phyloP scores from a whole-genome alignment of 371 early-diverging fungal species.

The Saksenaea oblongispora region DNA sequence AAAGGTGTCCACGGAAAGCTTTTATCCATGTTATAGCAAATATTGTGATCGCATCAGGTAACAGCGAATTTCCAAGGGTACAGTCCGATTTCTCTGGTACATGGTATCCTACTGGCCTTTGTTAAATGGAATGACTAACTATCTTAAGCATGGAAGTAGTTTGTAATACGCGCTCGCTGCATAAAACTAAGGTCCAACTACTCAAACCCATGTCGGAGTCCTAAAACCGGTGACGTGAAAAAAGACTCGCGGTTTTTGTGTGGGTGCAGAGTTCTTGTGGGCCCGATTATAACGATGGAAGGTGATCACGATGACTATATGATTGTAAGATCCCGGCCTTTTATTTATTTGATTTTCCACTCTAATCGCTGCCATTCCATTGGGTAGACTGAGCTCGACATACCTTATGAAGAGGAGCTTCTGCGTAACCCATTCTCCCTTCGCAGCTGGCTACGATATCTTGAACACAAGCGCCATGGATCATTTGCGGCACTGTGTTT shows the following conservation, averaged over 20 bases:
- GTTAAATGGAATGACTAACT: no score
- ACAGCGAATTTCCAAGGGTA: no score
- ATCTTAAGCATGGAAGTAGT: no score
- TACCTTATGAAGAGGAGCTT: constrained; percentile 91
- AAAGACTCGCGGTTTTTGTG: neutral
- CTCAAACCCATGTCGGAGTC: neutral
- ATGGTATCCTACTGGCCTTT: no score
- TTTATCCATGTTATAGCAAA: no score
- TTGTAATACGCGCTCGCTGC: no score
- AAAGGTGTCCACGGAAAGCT: no score
- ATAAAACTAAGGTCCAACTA: no score
- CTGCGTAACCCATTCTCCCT: constrained; percentile 81
- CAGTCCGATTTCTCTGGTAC: no score
- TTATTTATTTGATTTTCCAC: neutral
- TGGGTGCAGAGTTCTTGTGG: no score
- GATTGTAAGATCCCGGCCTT: constrained; percentile 13
- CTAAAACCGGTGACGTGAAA: neutral
- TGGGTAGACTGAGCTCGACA: constrained; percentile 63
- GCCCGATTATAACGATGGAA: neutral
- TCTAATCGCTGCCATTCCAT: neutral
- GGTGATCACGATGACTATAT: constrained; percentile 16
- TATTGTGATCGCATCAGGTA: no score
- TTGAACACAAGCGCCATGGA: constrained; percentile 78
- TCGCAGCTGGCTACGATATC: constrained; percentile 87
- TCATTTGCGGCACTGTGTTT: constrained; percentile 52